These are phyloP conservation scores for Sporobolomyces pararoseus DNA, from an alignment of 768 basidiomycete species.

Conservation along the genomic window DNA sequence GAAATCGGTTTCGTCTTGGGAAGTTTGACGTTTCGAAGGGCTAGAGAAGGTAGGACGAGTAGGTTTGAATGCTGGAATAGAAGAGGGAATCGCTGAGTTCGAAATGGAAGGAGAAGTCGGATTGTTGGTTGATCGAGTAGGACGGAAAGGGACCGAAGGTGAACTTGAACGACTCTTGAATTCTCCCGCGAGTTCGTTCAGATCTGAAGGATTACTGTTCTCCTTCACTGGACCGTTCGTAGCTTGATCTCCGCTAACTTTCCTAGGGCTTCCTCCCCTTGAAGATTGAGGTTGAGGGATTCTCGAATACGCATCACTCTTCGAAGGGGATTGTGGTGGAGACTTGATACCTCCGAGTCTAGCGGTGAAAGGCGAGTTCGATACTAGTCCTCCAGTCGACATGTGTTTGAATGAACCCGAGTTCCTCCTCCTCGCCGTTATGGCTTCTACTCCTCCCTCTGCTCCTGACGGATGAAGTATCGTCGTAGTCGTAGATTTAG, in stretches of 20 bases:
- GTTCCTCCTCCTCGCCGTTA: constrained; percentile 26
- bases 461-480: constrained; percentile 30
- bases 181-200: constrained; percentile 21
- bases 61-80: constrained; percentile 25
- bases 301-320: not conserved
- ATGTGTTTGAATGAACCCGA: constrained; percentile 40
- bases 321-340: not conserved
- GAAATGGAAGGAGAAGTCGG: not conserved
- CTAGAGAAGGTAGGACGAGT: constrained; percentile 7
- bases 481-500: not conserved
- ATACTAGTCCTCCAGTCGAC: constrained; percentile 32
- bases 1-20: not conserved
- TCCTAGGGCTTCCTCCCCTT: not conserved
- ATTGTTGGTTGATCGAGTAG: constrained; percentile 6
- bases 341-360: not conserved
- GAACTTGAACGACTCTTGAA: constrained; percentile 5
- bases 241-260: constrained; percentile 27
- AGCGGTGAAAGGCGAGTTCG: constrained; percentile 31
- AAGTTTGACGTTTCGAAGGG: not conserved
- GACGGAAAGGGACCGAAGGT: constrained; percentile 24
- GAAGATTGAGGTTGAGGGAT: constrained; percentile 26
- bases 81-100: not conserved
- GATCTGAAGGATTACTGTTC: constrained; percentile 33
- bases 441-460: constrained; percentile 36
- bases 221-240: constrained; percentile 35